These are phyloP conservation scores for Castanea crenata DNA, from an alignment of 306 rosid genomes.

Conservation along the genomic window DNA sequence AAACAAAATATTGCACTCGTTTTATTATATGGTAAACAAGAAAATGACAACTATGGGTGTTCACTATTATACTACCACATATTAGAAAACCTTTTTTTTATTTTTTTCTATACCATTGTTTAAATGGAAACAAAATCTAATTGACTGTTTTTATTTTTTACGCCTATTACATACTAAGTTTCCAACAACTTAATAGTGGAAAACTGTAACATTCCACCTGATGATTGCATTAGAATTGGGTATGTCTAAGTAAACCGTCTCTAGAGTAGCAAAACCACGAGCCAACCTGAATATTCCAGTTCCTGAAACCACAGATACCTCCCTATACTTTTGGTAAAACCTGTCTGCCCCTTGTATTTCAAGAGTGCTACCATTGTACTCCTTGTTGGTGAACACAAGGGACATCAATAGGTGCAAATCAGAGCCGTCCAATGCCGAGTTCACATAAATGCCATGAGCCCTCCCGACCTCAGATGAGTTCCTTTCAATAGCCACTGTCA, in stretches of 20 bases:
- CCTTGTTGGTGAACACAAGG: not conserved
- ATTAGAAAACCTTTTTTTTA: too few species aligned
- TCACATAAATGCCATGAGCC: not conserved
- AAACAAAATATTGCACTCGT: too few species aligned
- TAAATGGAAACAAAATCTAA: too few species aligned
- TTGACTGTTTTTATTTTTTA: too few species aligned
- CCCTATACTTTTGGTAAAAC: slow-evolving; percentile 11
- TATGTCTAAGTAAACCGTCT: not conserved
- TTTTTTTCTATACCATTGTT: too few species aligned
- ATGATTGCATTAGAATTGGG: not conserved
- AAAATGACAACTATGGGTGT: too few species aligned
- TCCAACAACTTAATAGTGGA: not conserved
- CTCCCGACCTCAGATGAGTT: not conserved
- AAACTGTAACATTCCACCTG: slow-evolving; percentile 21
- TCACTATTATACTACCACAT: too few species aligned
- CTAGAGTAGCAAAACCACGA: slow-evolving; percentile 20
- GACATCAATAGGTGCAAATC: not conserved
- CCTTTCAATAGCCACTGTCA: not conserved
- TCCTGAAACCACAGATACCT: slow-evolving; percentile 24
- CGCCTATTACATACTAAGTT: not conserved
- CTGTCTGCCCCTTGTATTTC: slow-evolving; percentile 26
- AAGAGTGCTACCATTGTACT: slow-evolving; percentile 26
- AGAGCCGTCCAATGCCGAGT: not conserved
- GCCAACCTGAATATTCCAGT: slow-evolving; percentile 27
- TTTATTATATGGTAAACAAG: too few species aligned